Conservation (phyloP, 345 rosid genomes). For the Diplotaxis tenuifolia region DNA sequence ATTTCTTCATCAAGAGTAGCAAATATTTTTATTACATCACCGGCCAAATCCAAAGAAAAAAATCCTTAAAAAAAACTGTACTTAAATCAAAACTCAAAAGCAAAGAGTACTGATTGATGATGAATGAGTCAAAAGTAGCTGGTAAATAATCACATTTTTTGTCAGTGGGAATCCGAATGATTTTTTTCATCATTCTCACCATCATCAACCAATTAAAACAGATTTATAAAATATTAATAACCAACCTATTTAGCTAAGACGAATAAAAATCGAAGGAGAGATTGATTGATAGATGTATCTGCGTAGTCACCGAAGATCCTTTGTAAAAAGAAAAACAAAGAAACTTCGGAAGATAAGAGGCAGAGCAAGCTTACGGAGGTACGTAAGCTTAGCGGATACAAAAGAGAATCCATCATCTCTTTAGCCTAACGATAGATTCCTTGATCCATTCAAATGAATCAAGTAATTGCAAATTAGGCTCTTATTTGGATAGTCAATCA, state of each 20-base stretch:
- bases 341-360: not conserved
- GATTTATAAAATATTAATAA: not conserved
- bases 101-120: not conserved
- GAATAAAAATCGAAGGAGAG: not conserved
- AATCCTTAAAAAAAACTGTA: not conserved
- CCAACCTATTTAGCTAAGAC: not conserved
- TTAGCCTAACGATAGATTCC: not conserved
- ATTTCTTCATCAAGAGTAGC: slow-evolving; percentile 39
- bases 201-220: not conserved
- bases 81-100: not conserved
- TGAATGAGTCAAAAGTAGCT: slow-evolving; percentile 38
- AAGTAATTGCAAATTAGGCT: not conserved
- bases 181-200: slow-evolving; percentile 35
- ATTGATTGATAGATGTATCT: slow-evolving; percentile 21
- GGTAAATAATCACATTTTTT: slow-evolving; percentile 29
- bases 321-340: not conserved
- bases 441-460: not conserved
- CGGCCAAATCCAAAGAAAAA: slow-evolving; percentile 9
- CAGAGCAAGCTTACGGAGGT: slow-evolving; percentile 4
- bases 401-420: not conserved
- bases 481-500: no score
- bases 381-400: not conserved
- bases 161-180: slow-evolving; percentile 38
- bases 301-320: not conserved
- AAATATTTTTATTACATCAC: slow-evolving; percentile 36